These are phyloP conservation scores for Suhomyces sp. DNA, from an alignment of 805 yeast genomes.

Conservation along the genomic window DNA sequence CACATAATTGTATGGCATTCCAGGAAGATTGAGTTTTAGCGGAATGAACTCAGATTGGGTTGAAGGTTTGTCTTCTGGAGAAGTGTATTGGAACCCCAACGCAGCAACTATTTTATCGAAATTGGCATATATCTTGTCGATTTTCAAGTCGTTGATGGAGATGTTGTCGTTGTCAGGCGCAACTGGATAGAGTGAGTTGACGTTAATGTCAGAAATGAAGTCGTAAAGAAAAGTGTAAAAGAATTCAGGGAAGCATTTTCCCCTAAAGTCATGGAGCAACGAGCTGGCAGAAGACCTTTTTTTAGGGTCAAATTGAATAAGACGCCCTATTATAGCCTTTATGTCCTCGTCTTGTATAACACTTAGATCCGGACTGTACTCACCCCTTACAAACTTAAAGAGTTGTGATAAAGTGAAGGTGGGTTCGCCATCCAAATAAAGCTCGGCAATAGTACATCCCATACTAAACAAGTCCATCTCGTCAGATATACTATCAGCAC, in stretches of 20 bases:
- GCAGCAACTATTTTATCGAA: slow-evolving; percentile 44
- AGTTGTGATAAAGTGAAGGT: slow-evolving; percentile 83
- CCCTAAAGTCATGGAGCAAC: slow-evolving; percentile 50
- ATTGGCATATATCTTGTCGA: slow-evolving; percentile 57
- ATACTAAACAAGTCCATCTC: slow-evolving; percentile 80
- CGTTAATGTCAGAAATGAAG: slow-evolving; percentile 46
- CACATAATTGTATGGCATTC: slow-evolving; percentile 44
- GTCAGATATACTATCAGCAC: slow-evolving; percentile 38
- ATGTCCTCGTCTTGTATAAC: slow-evolving; percentile 51
- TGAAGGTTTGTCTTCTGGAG: neutral
- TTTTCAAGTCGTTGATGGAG: slow-evolving; percentile 42
- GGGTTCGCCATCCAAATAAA: slow-evolving; percentile 83
- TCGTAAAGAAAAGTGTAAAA: slow-evolving; percentile 69
- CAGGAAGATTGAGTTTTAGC: slow-evolving; percentile 48
- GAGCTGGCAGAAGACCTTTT: slow-evolving; percentile 55
- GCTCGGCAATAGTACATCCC: slow-evolving; percentile 89
- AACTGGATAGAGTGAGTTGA: slow-evolving; percentile 14
- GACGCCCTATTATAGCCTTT: slow-evolving; percentile 52
- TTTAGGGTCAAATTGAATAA: slow-evolving; percentile 63
- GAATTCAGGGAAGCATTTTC: slow-evolving; percentile 57
- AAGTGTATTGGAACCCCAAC: slow-evolving; percentile 20
- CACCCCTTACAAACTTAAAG: slow-evolving; percentile 73
- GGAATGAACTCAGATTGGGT: slow-evolving; percentile 22
- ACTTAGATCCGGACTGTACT: slow-evolving; percentile 60
- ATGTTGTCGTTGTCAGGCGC: slow-evolving; percentile 14